Evolutionary conservation across 352 stramenopile genomes (phyloP).

Genomic region (Pythium biforme): DNA sequence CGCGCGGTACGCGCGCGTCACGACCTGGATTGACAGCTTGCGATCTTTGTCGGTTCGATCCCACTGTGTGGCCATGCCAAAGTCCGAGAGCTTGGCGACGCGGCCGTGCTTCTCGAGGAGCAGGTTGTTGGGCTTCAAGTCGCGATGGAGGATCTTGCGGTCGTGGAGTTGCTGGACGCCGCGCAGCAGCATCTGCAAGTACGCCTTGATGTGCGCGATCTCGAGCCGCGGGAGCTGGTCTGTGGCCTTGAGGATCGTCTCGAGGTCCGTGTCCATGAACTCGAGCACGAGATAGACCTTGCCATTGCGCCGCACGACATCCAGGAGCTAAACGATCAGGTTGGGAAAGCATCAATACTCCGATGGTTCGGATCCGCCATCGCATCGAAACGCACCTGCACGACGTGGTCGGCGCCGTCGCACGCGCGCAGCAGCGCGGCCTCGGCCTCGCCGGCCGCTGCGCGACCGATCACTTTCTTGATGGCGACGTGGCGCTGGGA

Average conservation of each 20-base stretch:
- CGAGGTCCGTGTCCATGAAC: slow-evolving; percentile 79
- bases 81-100: slow-evolving; percentile 76
- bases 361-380: background rate
- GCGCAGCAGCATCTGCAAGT: slow-evolving; percentile 63
- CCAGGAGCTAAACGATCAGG: slow-evolving; percentile 39
- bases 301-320: slow-evolving; percentile 53
- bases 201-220: slow-evolving; percentile 60
- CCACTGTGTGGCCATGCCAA: slow-evolving; percentile 66
- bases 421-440: slow-evolving; percentile 52
- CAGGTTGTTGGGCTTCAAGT: slow-evolving; percentile 84
- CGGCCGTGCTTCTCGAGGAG: slow-evolving; percentile 45
- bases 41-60: slow-evolving; percentile 15
- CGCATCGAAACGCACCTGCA: slow-evolving; percentile 44
- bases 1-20: slow-evolving; percentile 69
- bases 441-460: slow-evolving; percentile 43
- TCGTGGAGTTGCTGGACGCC: slow-evolving; percentile 62
- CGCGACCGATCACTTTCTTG: slow-evolving; percentile 67
- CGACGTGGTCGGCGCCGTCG: slow-evolving; percentile 41
- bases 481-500: slow-evolving; percentile 54
- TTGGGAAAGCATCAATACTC: slow-evolving; percentile 4
- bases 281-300: slow-evolving; percentile 77
- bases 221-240: slow-evolving; percentile 38
- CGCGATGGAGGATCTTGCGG: slow-evolving; percentile 63
- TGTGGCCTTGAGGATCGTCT: slow-evolving; percentile 50
- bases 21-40: slow-evolving; percentile 67